Evolutionary conservation across 2,329 filamentous ascomycete species (phyloP), one percentile per base, ranked within the genome.

Genomic region (Fusarium protoensiforme): DNA sequence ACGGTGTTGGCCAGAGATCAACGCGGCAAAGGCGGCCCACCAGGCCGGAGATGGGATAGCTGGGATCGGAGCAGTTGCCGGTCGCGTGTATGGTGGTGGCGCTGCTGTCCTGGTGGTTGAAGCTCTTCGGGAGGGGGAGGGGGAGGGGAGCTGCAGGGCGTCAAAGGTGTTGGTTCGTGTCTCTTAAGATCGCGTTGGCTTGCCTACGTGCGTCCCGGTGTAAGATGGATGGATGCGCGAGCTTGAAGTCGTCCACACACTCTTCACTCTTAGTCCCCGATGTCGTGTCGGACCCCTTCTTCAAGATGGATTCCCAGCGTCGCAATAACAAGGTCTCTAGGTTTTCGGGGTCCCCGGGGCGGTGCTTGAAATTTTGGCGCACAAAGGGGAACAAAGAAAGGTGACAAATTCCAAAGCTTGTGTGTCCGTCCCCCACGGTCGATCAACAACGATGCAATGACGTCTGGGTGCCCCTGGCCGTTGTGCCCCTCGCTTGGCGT

Each of bases 21-120:
- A 65, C 68, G 65, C 65, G 68, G 68, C 59, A 74, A 74, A 53
- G 61, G 71, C 67, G 64, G 64, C 35, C 57, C 64, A 57, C 68
- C 51, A 59, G 35, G 16, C 43, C 46, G 61, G 61, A 64, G 65
- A 51, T 72, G 61, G 67, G 53, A 69, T 54, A 41, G 54, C 56
- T 61, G 51, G 10, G 29, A 29, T 46, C 36, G 51, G 48, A 57
- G 31, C 16, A 56, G 27, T 43, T 63, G 36, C 48, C 33, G 22
- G 48, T 61, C 58, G 64, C 57, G 64, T 63, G 64, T 66, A 22
- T 29, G 36, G 64, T 66, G 69, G 64, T 53, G 46, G 6, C n/a
- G 43, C 16, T 48, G 18, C 60, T n/a, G n/a, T n/a, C n/a, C 59
- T 36, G 24, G 29, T 35, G 33, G 8, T 39, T 35, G 60, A 29